Conservation (phyloP, 2,329 filamentous ascomycete genomes). For the Pseudogymnoascus sp. region DNA sequence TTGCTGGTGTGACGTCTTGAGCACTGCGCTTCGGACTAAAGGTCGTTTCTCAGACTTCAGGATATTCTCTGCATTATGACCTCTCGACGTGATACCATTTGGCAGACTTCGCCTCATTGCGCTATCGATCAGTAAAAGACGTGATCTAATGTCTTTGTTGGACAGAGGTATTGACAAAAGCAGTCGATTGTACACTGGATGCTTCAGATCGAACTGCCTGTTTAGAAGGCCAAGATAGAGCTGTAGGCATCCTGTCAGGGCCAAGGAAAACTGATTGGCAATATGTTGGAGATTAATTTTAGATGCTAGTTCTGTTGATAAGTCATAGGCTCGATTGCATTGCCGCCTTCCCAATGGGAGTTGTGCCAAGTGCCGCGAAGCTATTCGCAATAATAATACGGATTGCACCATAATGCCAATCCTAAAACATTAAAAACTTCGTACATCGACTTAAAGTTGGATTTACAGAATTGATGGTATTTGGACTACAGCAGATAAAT, state of each 20-base stretch:
- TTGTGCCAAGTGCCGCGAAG: not conserved
- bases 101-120: not conserved
- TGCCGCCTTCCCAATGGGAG: not conserved
- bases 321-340: not conserved
- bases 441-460: not conserved
- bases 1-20: not conserved
- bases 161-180: not conserved
- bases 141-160: not conserved
- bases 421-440: not conserved
- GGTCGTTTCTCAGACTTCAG: not conserved
- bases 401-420: not conserved
- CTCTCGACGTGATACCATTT: not conserved
- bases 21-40: not conserved
- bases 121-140: constrained; percentile 3
- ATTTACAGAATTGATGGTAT: not conserved
- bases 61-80: not conserved
- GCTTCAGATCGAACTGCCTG: not conserved
- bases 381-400: not conserved
- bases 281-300: not conserved
- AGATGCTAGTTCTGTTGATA: not conserved
- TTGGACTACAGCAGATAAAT: too few species aligned
- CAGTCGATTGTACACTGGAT: not conserved
- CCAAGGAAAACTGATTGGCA: not conserved
- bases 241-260: not conserved
- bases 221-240: not conserved